Conservation (phyloP, 805 yeast genomes). For the Candida glaebosa region DNA sequence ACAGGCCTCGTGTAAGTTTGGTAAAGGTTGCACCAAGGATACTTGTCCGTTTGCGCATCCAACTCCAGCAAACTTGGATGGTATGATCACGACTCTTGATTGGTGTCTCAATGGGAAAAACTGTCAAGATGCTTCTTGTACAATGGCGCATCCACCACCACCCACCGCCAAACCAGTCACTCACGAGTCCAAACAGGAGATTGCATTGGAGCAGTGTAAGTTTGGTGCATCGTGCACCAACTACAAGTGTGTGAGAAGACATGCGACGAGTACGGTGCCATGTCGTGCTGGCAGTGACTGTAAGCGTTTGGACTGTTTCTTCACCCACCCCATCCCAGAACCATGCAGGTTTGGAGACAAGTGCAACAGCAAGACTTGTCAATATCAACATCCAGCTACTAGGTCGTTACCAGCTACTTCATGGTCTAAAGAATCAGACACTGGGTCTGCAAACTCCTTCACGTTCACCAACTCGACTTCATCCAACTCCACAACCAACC, state of each 20-base stretch:
- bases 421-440: conserved; percentile 29
- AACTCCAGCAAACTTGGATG: conserved; percentile 75
- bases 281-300: conserved; percentile 85
- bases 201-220: conserved; percentile 75
- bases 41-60: conserved; percentile 90
- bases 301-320: conserved; percentile 74
- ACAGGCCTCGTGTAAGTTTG: conserved; percentile 59
- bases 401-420: conserved; percentile 38
- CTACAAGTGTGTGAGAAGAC: conserved; percentile 76
- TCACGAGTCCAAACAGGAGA: conserved; percentile 12
- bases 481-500: conserved; percentile 41
- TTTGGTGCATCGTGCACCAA: conserved; percentile 76
- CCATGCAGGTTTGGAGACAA: conserved; percentile 76
- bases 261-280: conserved; percentile 66
- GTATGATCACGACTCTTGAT: conserved; percentile 60
- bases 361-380: conserved; percentile 70
- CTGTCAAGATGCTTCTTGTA: conserved; percentile 62
- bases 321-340: conserved; percentile 77
- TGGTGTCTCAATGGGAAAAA: conserved; percentile 75
- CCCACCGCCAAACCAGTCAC: conserved; percentile 39
- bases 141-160: conserved; percentile 82
- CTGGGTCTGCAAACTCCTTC: conserved; percentile 12
- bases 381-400: conserved; percentile 81
- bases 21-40: conserved; percentile 69
- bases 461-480: neutral